Base-by-base conservation (phyloP, 768 basidiomycete species). In the Pisolithus microcarpus region DNA sequence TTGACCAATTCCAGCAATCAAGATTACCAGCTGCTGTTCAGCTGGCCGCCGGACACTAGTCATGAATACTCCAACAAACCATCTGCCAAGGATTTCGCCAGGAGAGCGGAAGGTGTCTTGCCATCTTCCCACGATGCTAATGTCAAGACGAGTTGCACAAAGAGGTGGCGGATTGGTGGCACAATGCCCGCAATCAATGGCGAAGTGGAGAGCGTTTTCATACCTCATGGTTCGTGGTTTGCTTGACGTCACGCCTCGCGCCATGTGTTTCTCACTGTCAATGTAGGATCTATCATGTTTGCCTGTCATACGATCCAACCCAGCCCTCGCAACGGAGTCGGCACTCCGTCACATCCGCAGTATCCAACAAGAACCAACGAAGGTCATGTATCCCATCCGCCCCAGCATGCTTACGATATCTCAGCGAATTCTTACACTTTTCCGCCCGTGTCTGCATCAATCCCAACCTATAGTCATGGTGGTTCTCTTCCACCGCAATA, bases 121-220 rank as follows among this genome's bases (percentile, higher is more conserved):
- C 71, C 70, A 18, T 64, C 69, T 54, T 66, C 74, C 42, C 73
- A 75, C 56, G 75, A 74, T 48, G 84, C 75, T 61, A 81, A 80
- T 63, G 89, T 88, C 44, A 90, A 87, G 72, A 92, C 89, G 46
- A 87, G 81, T 68, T 92, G 89, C 61, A 91, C 88, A 56, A 78
- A 88, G 66, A 76, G 89, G 61, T 91, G 85, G 74, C 85, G 85
- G 66, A 82, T 86, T 40, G 73, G 75, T 51, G 85, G 85, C 63
- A 71, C 71, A 58, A 79, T 86, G 75, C 72, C 75, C 61, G 75
- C 77, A 36, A 74, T 77, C 52, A 73, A 72, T 46, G 77, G 75
- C 52, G 79, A 84, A 67, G 85, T 91, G 26, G 88, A 91, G 65
- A 90, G 87, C 69, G 84, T 91, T 56, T 91, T 87, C 68, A 89